phyloP scores from a whole-genome alignment of 75 land plant species.

The Pinus tabuliformis region DNA sequence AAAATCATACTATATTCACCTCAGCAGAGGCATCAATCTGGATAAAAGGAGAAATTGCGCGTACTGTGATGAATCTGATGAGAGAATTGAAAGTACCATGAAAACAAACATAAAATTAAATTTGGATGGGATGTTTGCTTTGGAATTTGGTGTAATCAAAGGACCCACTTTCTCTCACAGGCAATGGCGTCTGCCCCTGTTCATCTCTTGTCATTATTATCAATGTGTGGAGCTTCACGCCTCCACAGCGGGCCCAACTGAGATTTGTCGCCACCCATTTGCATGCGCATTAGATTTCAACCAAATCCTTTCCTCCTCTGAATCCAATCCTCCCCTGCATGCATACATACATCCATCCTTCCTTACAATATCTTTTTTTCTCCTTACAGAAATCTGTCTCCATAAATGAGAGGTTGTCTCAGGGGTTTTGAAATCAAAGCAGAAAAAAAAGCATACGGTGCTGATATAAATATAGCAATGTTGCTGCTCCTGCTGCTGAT shows the following conservation, averaged over 20 bases:
- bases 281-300: too few relatives aligned
- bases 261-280: conserved; percentile 9
- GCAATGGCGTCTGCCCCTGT: conserved; percentile 4
- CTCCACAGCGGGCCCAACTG: conserved; percentile 2
- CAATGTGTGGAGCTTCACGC: conserved; percentile 10
- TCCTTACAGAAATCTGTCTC: conserved; percentile 6
- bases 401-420: too few relatives aligned
- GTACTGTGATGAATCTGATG: background rate
- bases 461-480: too few relatives aligned
- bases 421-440: too few relatives aligned
- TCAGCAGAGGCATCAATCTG: background rate
- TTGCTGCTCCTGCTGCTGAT: too few relatives aligned
- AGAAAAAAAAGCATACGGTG: too few relatives aligned
- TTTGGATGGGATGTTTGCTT: background rate
- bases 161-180: conserved; percentile 2
- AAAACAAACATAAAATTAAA: background rate
- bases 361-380: background rate
- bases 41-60: background rate
- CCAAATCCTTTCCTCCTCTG: too few relatives aligned
- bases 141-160: background rate
- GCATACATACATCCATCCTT: background rate
- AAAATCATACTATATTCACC: background rate
- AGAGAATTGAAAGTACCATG: background rate
- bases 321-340: background rate
- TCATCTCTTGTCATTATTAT: conserved; percentile 5